These are phyloP conservation scores for Anthracocystis walkeri DNA, from an alignment of 1,284 basidiomycete genomes.

Conservation along the genomic window DNA sequence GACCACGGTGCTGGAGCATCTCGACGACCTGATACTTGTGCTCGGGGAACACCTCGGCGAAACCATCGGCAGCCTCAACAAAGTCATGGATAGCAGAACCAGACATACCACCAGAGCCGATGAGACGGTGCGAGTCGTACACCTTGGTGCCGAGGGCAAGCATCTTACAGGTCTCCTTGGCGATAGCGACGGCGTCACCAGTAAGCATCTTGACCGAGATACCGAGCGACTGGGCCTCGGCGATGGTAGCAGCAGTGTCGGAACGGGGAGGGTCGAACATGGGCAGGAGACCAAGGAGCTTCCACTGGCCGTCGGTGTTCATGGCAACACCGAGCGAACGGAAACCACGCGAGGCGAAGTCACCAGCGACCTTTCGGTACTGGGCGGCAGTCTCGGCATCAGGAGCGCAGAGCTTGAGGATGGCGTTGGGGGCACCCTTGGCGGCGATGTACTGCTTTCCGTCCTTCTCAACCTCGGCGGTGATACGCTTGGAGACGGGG, in stretches of 20 bases:
- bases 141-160: constrained; percentile 73
- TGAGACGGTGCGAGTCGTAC: constrained; percentile 74
- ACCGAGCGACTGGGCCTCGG: constrained; percentile 73
- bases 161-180: constrained; percentile 74
- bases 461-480: constrained; percentile 74
- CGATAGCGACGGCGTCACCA: constrained; percentile 75
- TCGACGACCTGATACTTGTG: constrained; percentile 74
- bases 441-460: constrained; percentile 73
- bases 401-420: constrained; percentile 73
- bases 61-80: constrained; percentile 75
- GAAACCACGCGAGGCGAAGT: constrained; percentile 74
- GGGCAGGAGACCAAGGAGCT: constrained; percentile 72
- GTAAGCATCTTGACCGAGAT: constrained; percentile 75
- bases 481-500: constrained; percentile 75
- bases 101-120: constrained; percentile 73
- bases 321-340: constrained; percentile 74
- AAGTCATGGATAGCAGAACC: constrained; percentile 74
- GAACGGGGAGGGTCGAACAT: constrained; percentile 74
- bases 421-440: constrained; percentile 75
- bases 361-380: constrained; percentile 71
- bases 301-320: constrained; percentile 73
- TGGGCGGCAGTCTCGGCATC: constrained; percentile 70
- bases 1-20: constrained; percentile 74
- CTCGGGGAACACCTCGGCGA: constrained; percentile 75
- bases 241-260: constrained; percentile 74